Percentiles rank a stretch among this genome's conserved stretches.
phyloP scores from a whole-genome alignment of 306 rosid species.

The Pyrus communis region DNA sequence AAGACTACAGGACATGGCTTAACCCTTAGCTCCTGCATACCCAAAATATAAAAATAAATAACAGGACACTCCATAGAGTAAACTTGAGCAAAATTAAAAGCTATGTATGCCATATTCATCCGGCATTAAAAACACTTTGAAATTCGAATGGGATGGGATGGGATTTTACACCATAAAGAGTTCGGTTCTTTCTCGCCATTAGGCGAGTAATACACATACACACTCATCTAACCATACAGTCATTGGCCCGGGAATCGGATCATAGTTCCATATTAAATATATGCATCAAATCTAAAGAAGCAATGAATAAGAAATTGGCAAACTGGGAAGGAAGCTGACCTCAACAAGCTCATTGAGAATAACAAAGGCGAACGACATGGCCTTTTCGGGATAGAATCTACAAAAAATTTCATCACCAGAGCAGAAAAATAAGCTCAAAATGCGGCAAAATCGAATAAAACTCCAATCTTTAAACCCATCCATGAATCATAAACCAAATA shows the following conservation, averaged over 20 bases:
- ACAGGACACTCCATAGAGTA: slow-evolving; percentile 1
- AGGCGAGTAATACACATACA: neutral
- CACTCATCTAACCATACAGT: neutral
- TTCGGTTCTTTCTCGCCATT: neutral
- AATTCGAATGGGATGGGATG: neutral
- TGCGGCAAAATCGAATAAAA: neutral
- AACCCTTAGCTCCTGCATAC: slow-evolving; percentile 62
- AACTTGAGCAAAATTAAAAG: slow-evolving; percentile 5
- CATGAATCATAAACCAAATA: neutral
- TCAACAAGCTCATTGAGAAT: slow-evolving; percentile 80
- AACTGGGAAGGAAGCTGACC: slow-evolving; percentile 42
- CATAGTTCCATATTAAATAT: slow-evolving; percentile 5
- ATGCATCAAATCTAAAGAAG: slow-evolving; percentile 16
- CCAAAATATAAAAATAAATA: slow-evolving; percentile 9
- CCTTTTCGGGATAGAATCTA: slow-evolving; percentile 76
- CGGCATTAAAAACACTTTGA: neutral
- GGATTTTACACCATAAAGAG: neutral
- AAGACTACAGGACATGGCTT: slow-evolving; percentile 76
- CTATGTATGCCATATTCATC: neutral
- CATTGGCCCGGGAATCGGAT: neutral
- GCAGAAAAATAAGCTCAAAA: neutral
- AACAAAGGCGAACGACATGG: slow-evolving; percentile 62
- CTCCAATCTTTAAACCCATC: neutral
- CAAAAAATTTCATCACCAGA: slow-evolving; percentile 13
- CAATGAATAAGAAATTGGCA: neutral